Conservation (phyloP, 2,329 filamentous ascomycete species). For the Coleophoma cylindrospora region DNA sequence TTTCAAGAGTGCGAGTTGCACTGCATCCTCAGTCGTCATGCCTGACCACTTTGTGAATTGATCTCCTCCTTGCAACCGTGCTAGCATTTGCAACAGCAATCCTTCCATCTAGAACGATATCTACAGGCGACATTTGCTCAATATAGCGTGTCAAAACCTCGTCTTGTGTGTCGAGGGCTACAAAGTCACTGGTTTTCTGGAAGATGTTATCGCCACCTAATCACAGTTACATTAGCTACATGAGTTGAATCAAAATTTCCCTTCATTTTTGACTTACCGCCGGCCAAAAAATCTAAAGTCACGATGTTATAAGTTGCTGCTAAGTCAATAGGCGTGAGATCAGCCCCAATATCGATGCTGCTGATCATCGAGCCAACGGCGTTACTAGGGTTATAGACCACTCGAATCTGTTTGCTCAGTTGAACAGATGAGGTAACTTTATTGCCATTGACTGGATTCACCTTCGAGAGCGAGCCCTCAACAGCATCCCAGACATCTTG, state of each 20-base stretch:
- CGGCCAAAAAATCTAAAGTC: constrained; percentile 58
- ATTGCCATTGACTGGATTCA: constrained; percentile 49
- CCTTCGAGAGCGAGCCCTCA: constrained; percentile 50
- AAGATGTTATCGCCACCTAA: constrained; percentile 56
- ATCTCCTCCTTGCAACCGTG: background rate
- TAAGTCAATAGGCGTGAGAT: constrained; percentile 35
- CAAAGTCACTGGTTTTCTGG: constrained; percentile 31
- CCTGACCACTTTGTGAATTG: too few relatives aligned
- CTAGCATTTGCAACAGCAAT: constrained; percentile 7
- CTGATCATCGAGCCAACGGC: constrained; percentile 45
- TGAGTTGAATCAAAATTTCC: background rate
- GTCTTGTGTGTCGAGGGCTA: constrained; percentile 46
- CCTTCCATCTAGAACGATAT: constrained; percentile 6
- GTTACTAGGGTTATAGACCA: constrained; percentile 51
- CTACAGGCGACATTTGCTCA: constrained; percentile 13
- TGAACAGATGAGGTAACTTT: constrained; percentile 56
- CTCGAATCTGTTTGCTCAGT: constrained; percentile 48
- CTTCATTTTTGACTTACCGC: constrained; percentile 21
- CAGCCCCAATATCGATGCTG: constrained; percentile 42
- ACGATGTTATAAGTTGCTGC: constrained; percentile 48
- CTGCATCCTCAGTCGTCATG: too few relatives aligned
- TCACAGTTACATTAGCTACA: background rate
- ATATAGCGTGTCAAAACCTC: constrained; percentile 49
- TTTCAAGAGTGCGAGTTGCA: too few relatives aligned
- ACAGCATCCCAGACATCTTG: constrained; percentile 50